Evolutionary conservation across 345 rosid species (phyloP).

Genomic region (Salix dunnii): DNA sequence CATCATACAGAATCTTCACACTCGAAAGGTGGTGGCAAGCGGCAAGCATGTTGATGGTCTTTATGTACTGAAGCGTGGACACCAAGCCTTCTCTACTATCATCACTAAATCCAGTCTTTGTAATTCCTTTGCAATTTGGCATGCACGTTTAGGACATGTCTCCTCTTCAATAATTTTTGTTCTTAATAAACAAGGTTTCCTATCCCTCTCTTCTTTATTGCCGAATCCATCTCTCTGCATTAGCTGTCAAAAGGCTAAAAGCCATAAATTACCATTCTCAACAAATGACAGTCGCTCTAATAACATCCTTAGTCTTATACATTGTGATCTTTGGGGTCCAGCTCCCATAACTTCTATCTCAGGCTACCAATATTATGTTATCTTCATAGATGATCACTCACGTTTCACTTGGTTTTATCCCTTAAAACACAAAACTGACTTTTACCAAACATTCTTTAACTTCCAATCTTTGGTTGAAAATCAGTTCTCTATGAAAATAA

Average conservation of each 20-base stretch:
- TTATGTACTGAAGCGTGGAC: not conserved
- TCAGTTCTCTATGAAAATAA: not conserved
- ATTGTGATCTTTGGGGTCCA: conserved; percentile 3
- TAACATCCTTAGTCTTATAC: not conserved
- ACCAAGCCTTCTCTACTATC: not conserved
- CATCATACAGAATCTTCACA: not conserved
- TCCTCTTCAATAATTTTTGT: not conserved
- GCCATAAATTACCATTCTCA: not conserved
- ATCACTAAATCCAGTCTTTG: not conserved
- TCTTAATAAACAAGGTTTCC: too few relatives aligned
- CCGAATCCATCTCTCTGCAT: too few relatives aligned
- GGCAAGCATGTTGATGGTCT: not conserved
- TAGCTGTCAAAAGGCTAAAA: conserved; percentile 8
- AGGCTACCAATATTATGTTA: not conserved
- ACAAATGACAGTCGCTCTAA: not conserved
- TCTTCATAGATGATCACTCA: not conserved
- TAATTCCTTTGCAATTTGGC: not conserved
- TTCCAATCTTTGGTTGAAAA: not conserved
- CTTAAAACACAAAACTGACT: not conserved
- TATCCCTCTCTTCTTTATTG: too few relatives aligned
- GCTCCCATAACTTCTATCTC: not conserved
- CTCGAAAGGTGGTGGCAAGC: not conserved
- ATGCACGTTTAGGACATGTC: conserved; percentile 10
- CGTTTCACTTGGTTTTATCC: conserved; percentile 4
- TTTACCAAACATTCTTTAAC: not conserved